A percentile compares a stretch with the other conserved stretches of the same genome.
These are phyloP conservation scores for Chaetomium fimeti DNA, from an alignment of 495 filamentous ascomycete species.

Conservation along the genomic window DNA sequence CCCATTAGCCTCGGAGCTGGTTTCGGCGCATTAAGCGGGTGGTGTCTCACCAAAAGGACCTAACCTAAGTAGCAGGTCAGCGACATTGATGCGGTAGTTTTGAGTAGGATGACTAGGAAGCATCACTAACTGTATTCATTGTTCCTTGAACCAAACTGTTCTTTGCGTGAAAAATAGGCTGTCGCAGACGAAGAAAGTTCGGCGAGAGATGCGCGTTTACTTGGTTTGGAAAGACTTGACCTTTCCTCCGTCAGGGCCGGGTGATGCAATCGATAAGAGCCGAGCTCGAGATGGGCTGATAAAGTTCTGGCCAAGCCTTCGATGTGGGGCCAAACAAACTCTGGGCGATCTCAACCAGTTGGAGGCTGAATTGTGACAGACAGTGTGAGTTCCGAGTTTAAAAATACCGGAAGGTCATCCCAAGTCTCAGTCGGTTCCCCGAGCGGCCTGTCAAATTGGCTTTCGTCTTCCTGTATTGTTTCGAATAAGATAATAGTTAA, in stretches of 20 bases:
- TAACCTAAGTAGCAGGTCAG: slow-evolving; percentile 43
- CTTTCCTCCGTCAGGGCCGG: background rate
- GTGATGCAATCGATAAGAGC: slow-evolving; percentile 37
- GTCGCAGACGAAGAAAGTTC: background rate
- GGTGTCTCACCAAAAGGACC: slow-evolving; percentile 58
- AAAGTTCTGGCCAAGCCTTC: background rate
- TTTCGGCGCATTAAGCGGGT: slow-evolving; percentile 1
- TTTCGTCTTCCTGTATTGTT: too few relatives aligned
- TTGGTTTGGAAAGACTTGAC: background rate
- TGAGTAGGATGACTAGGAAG: background rate
- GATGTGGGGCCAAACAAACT: background rate
- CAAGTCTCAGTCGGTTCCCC: too few relatives aligned
- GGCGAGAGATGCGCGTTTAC: too few relatives aligned
- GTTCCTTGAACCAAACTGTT: background rate
- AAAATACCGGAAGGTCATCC: background rate
- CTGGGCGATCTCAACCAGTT: background rate
- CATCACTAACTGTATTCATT: slow-evolving; percentile 35
- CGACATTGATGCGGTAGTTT: background rate
- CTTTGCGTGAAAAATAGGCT: background rate
- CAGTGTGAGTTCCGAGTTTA: background rate
- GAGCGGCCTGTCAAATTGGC: too few relatives aligned
- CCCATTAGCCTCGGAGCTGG: slow-evolving; percentile 17
- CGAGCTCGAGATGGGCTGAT: background rate
- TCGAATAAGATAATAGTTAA: too few relatives aligned
- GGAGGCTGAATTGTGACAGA: slow-evolving; percentile 2